A percentile compares a stretch with the other conserved stretches of the same genome.
phyloP scores from a whole-genome alignment of 2,329 filamentous ascomycete genomes.

The Lasiodiplodia sp. region DNA sequence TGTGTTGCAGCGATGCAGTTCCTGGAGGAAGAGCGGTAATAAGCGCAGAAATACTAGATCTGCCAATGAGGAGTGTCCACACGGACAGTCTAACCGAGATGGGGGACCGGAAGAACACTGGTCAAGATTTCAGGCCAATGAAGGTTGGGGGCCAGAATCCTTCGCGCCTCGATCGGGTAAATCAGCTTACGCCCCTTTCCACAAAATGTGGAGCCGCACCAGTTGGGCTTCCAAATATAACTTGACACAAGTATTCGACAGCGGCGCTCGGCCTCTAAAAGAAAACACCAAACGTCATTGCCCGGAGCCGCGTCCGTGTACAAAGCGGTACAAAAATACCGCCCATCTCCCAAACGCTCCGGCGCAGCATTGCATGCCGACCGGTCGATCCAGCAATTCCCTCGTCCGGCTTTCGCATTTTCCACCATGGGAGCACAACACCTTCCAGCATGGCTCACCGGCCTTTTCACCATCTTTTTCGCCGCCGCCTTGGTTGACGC shows the following conservation, averaged over 20 bases:
- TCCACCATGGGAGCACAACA: neutral
- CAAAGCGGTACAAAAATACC: neutral
- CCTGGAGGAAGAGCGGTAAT: slow-evolving; percentile 7
- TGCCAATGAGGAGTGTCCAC: neutral
- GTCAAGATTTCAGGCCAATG: neutral
- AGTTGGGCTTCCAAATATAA: neutral
- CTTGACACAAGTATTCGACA: neutral
- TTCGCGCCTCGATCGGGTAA: neutral
- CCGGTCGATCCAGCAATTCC: neutral
- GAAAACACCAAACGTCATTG: neutral
- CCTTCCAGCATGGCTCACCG: slow-evolving; percentile 12
- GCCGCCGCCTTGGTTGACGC: neutral
- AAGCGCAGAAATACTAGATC: neutral
- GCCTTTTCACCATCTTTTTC: slow-evolving; percentile 1
- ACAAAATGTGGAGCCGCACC: neutral
- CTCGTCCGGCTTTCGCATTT: neutral
- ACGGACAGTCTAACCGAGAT: neutral
- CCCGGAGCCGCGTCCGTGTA: neutral
- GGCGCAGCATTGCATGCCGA: neutral
- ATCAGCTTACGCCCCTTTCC: slow-evolving; percentile 11
- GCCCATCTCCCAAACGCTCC: neutral
- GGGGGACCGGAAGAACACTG: neutral
- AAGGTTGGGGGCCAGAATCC: slow-evolving; percentile 6
- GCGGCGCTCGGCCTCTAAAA: neutral
- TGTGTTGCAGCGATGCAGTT: slow-evolving; percentile 3